Evolutionary conservation across 2,329 filamentous ascomycete species (phyloP), one percentile per base, ranked within the genome.

Genomic region (Xylaria sp.): DNA sequence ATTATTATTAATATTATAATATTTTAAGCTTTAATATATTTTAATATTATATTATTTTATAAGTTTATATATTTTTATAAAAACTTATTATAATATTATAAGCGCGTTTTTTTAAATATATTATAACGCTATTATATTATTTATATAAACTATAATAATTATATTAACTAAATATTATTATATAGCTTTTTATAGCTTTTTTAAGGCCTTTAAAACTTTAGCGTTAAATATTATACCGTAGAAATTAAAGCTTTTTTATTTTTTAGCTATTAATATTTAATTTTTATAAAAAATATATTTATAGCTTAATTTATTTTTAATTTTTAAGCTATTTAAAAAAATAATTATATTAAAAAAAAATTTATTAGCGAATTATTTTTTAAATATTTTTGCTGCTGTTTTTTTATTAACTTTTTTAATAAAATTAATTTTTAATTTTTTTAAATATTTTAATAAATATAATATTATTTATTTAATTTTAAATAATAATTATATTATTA

Each of bases 321-420:
- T 61, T 51, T 61, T 52, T 52, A 52, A 61, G 3, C 7, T 15
- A 2, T 61, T 51, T 61, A 52, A 25, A 61, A 52, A 61, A 28
- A 61, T 52, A 52, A 6, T 63, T 10, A 63, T 46, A 20, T 64
- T 46, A 64, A 56, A 57, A 8, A 64, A 10, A 23, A 48, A 57
- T 23, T 57, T 2, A 0, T 41, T 57, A 5, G 8, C 7, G 15
- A 64, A 46, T 15, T 48, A 64, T 46, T 48, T 39, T 64, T 57
- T 57, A 34, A 64, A 64, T 57, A n/a, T 18, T 57, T 56, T 57
- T 18, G 15, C 3, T 23, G n/a, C 18, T n/a, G 7, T 57, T 50
- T 65, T 50, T 59, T 52, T 58, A n/a, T 62, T 54, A 12, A 62
- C 31, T 4, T 3, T 44, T 6, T 44, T 39, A 37, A 54, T 62